A percentile compares a stretch with the other conserved stretches of the same genome.
phyloP scores from a whole-genome alignment of 2,329 filamentous ascomycete genomes.

The Neopestalotiopsis rosae region DNA sequence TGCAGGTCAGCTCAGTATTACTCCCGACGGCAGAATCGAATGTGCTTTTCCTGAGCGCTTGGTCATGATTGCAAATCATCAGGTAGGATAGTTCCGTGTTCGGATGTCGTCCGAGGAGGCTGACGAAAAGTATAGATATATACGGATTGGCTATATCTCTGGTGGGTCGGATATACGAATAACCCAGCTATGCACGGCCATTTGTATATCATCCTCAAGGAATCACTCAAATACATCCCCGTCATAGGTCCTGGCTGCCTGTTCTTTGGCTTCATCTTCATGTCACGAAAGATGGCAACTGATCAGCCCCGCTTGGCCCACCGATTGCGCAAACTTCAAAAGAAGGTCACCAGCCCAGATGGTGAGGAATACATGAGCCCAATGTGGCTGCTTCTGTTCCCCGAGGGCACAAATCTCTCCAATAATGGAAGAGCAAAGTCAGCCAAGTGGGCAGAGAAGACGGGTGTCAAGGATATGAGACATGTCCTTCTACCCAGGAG shows the following conservation, averaged over 20 bases:
- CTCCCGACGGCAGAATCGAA: constrained; percentile 73
- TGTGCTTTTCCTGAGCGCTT: constrained; percentile 83
- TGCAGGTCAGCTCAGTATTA: constrained; percentile 73
- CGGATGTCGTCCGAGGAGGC: not conserved
- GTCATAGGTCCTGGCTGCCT: constrained; percentile 81
- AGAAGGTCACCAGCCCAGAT: constrained; percentile 55
- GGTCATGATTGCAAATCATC: constrained; percentile 86
- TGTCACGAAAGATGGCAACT: constrained; percentile 86
- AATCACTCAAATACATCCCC: constrained; percentile 82
- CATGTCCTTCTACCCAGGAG: constrained; percentile 80
- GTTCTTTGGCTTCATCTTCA: constrained; percentile 89
- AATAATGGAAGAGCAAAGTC: constrained; percentile 73
- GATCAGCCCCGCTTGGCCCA: constrained; percentile 79
- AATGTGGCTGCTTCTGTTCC: constrained; percentile 91
- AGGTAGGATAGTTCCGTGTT: constrained; percentile 50
- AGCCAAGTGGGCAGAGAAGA: constrained; percentile 77
- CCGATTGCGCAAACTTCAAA: constrained; percentile 73
- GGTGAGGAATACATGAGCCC: constrained; percentile 67
- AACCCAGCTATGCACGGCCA: constrained; percentile 79
- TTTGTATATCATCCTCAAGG: constrained; percentile 89
- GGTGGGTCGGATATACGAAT: constrained; percentile 91
- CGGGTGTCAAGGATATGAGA: constrained; percentile 72
- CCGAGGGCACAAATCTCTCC: constrained; percentile 85
- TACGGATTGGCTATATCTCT: constrained; percentile 90
- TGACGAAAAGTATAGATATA: constrained; percentile 60